Base-by-base conservation (phyloP, 352 stramenopile genomes). In the Phytopythium ostracodes region DNA sequence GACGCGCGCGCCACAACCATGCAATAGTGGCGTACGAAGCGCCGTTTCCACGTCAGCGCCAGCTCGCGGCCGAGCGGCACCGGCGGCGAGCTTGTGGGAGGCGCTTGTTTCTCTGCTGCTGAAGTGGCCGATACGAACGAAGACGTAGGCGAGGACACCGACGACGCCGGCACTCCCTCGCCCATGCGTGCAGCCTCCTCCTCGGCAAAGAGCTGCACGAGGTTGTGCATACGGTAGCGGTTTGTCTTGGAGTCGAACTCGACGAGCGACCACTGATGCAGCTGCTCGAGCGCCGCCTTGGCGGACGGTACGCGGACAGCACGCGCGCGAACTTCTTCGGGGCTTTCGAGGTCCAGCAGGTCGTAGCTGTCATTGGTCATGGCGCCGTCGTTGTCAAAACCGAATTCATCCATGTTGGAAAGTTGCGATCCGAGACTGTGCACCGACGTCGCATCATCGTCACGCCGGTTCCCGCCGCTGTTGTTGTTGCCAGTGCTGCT, bases 11-110 rank as follows among this genome's bases (percentile, higher is more conserved):
- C 81, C 9, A 94, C 77, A 49, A 91, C 78, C 68, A 89, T 80
- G 63, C 83, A 94, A 52, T 92, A 94, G 62, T 91, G 84, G n/a
- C 85, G 81, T n/a, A 94, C 85, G 70, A 94, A 94, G 25, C 85
- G 82, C 8, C 82, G 75, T 47, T 89, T 89, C 85, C 85, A 94
- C 2, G 85, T 86, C 22, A 91, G 68, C 25, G 89, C 69, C 27
- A 94, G 62, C 44, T 90, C 82, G 53, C 78, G 77, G 25, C 82
- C 78, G 15, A 89, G 70, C 5, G 36, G 40, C 22, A 60, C 55
- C 6, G 55, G 29, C 4, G 71, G 59, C 29, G 81, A 77, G 18
- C 52, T 70, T 11, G 59, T 65, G 15, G 71, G 67, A 17, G 66
- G 57, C 15, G 25, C 25, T 54, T 54, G 47, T 27, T 54, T 33